Percentiles rank a stretch among this genome's conserved stretches.
Conservation (phyloP, 164 flowering plant genomes). For the Kalanchoe fedtschenkoi region DNA sequence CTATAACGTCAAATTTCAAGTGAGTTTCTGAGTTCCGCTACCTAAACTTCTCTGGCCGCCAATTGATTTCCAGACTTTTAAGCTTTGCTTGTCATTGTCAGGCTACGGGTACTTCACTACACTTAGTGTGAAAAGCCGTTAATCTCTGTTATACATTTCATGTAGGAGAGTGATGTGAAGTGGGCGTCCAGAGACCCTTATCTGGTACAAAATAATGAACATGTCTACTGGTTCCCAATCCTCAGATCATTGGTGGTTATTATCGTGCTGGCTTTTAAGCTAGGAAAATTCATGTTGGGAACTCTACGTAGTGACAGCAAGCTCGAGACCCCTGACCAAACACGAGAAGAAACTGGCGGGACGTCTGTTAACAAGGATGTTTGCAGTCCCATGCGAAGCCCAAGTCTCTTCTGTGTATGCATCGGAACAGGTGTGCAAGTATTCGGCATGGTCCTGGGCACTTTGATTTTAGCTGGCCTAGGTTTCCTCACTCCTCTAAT, state of each 20-base stretch:
- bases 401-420: constrained; percentile 48
- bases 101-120: too few species aligned
- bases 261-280: constrained; percentile 65
- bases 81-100: too few species aligned
- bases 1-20: constrained; percentile 63
- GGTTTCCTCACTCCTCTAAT: constrained; percentile 57
- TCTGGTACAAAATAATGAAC: constrained; percentile 47
- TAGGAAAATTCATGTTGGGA: constrained; percentile 58
- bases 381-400: constrained; percentile 42
- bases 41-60: too few species aligned
- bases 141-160: background rate
- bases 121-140: too few species aligned
- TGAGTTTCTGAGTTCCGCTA: too few species aligned
- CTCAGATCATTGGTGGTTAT: constrained; percentile 64
- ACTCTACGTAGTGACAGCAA: constrained; percentile 60
- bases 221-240: constrained; percentile 64
- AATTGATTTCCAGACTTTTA: too few species aligned
- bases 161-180: constrained; percentile 56
- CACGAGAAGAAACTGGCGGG: constrained; percentile 72
- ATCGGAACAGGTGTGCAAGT: constrained; percentile 63
- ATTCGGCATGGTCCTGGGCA: constrained; percentile 38
- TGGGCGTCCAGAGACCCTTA: constrained; percentile 74
- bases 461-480: constrained; percentile 49
- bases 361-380: constrained; percentile 54
- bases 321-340: constrained; percentile 33